Conservation (phyloP, 345 rosid species). For the Microthlaspi erraticum region DNA sequence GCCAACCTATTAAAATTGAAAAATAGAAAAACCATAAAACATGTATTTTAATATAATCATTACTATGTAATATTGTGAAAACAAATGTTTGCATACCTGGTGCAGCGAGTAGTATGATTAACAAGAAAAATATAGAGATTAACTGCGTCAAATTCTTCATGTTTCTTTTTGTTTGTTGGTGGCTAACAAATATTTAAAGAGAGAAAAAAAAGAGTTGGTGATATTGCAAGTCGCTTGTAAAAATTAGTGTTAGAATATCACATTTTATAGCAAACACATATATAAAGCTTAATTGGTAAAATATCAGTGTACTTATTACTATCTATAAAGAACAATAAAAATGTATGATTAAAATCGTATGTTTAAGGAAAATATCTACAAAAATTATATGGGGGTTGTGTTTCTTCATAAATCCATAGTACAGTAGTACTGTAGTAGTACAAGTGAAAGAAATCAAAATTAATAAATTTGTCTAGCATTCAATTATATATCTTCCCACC, state of each 20-base stretch:
- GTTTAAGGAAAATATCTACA: not conserved
- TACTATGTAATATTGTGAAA: not conserved
- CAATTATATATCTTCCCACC: too few species aligned
- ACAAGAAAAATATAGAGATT: not conserved
- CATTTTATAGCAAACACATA: not conserved
- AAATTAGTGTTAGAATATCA: not conserved
- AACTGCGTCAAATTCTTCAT: conserved; percentile 7
- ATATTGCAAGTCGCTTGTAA: not conserved
- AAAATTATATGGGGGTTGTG: too few species aligned
- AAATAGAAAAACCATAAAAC: too few species aligned
- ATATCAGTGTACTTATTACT: too few species aligned
- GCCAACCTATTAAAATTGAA: not conserved
- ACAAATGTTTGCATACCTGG: not conserved
- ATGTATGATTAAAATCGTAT: not conserved
- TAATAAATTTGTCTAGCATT: too few species aligned
- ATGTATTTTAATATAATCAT: not conserved
- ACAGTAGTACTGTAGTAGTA: too few species aligned
- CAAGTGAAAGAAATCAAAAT: too few species aligned
- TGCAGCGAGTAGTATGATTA: not conserved
- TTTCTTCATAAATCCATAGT: too few species aligned
- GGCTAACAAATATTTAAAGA: not conserved
- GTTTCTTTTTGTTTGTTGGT: not conserved
- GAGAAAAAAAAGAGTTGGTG: not conserved
- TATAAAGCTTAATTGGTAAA: not conserved
- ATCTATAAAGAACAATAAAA: too few species aligned